Conservation (phyloP, 768 basidiomycete species). For the Tulasnella sp. region DNA sequence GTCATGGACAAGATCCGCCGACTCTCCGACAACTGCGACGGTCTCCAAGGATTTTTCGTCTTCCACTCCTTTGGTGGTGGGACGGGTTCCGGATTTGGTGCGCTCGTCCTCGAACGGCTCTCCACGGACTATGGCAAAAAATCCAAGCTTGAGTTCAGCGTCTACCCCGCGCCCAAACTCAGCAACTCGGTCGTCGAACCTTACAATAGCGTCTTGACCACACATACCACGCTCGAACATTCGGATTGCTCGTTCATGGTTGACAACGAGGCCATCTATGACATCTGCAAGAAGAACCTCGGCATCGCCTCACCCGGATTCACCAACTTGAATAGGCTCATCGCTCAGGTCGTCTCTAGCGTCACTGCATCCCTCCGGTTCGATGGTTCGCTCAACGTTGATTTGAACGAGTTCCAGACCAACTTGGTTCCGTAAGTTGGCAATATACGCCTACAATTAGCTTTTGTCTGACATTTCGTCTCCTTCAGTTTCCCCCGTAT, state of each 20-base stretch:
- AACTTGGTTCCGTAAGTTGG: conserved; percentile 94
- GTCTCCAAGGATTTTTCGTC: conserved; percentile 98
- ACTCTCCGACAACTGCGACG: conserved; percentile 93
- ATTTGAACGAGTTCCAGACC: conserved; percentile 97
- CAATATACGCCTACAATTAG: neutral
- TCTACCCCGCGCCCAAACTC: conserved; percentile 90
- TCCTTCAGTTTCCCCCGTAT: conserved; percentile 80
- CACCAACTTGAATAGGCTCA: conserved; percentile 88
- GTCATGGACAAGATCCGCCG: conserved; percentile 97
- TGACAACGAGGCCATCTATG: conserved; percentile 98
- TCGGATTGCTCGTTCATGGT: conserved; percentile 99
- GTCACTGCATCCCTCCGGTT: conserved; percentile 95
- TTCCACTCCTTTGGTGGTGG: conserved; percentile 99
- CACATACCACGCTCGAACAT: conserved; percentile 98
- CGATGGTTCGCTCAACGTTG: conserved; percentile 94
- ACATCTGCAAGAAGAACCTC: conserved; percentile 96
- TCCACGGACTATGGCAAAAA: conserved; percentile 99
- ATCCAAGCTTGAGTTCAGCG: conserved; percentile 96
- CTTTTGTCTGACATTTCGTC: neutral
- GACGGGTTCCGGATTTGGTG: conserved; percentile 98
- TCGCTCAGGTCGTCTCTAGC: conserved; percentile 97
- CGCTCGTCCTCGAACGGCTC: conserved; percentile 90
- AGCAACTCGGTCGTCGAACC: conserved; percentile 97
- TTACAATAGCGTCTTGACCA: conserved; percentile 83
- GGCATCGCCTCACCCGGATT: conserved; percentile 78